phyloP scores from a whole-genome alignment of 1,139 yeast species.

The Saccharomycopsis hybrid region DNA sequence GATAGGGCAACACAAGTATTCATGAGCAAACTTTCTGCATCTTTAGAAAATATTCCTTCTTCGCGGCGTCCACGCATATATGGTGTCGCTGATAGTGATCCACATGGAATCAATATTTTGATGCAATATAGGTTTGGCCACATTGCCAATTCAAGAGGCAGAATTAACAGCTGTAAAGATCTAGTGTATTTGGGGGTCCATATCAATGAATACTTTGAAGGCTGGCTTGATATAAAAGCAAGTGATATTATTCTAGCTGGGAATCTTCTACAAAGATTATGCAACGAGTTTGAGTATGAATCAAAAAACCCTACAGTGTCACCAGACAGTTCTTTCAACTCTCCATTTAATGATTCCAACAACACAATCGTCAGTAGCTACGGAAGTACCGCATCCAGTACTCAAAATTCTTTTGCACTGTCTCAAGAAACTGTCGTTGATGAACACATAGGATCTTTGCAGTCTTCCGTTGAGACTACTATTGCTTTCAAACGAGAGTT shows the following conservation, averaged over 20 bases:
- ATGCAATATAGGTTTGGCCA: constrained; percentile 25
- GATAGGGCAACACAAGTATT: constrained; percentile 28
- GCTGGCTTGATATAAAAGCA: constrained; percentile 19
- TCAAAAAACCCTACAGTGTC: not conserved
- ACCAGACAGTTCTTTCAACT: not conserved
- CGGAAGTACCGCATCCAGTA: no score
- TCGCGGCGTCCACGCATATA: constrained; percentile 8
- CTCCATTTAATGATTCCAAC: not conserved
- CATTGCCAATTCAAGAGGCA: not conserved
- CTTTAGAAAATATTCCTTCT: constrained; percentile 2
- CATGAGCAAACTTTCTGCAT: constrained; percentile 22
- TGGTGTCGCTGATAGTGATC: constrained; percentile 31
- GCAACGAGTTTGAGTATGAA: constrained; percentile 15
- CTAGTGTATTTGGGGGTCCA: constrained; percentile 17
- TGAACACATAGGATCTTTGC: no score
- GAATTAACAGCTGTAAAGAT: constrained; percentile 21
- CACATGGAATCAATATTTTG: constrained; percentile 31
- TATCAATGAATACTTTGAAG: constrained; percentile 18
- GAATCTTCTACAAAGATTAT: constrained; percentile 19
- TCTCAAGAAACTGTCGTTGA: no score
- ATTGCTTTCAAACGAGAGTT: constrained; percentile 23
- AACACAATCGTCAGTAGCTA: no score
- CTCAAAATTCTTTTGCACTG: no score
- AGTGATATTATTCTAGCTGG: constrained; percentile 21
- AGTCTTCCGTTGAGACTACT: not conserved